A percentile compares a stretch with the other conserved stretches of the same genome.
These are phyloP conservation scores for Halophytophthora batemanensis DNA, from an alignment of 352 stramenopile species.

Conservation along the genomic window DNA sequence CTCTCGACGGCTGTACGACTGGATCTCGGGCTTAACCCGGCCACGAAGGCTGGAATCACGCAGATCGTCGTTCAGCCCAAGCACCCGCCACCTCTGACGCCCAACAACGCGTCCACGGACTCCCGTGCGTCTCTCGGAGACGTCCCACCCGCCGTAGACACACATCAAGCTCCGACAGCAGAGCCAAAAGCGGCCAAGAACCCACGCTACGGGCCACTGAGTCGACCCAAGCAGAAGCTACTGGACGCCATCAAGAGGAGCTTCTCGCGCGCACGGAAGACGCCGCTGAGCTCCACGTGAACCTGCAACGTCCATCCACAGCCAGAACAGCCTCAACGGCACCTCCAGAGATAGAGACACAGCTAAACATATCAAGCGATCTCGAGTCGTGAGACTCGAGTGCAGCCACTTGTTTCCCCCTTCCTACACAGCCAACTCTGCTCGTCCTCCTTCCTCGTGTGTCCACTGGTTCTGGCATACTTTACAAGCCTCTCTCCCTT, in stretches of 20 bases:
- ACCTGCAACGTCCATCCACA: background rate
- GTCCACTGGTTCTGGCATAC: constrained; percentile 14
- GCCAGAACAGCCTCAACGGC: background rate
- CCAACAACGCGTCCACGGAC: background rate
- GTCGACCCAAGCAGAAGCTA: constrained; percentile 68
- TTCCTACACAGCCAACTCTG: no score
- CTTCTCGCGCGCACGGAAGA: constrained; percentile 32
- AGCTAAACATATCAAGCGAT: no score
- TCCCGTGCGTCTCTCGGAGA: background rate
- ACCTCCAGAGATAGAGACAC: background rate
- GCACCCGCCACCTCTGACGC: constrained; percentile 9
- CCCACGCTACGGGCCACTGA: constrained; percentile 22
- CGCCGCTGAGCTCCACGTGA: constrained; percentile 14
- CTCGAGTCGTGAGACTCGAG: no score
- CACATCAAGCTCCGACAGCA: constrained; percentile 11
- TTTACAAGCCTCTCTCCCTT: constrained; percentile 3
- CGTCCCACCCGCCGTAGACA: background rate
- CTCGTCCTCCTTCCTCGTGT: background rate
- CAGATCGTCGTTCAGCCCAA: constrained; percentile 18
- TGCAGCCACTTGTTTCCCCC: no score
- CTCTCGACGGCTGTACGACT: constrained; percentile 53
- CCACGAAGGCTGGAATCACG: constrained; percentile 7
- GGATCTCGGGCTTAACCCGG: constrained; percentile 39
- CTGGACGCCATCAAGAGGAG: constrained; percentile 54
- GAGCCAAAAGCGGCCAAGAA: constrained; percentile 4